phyloP scores from a whole-genome alignment of 2,329 filamentous ascomycete genomes.

The Colletotrichum paranaense region DNA sequence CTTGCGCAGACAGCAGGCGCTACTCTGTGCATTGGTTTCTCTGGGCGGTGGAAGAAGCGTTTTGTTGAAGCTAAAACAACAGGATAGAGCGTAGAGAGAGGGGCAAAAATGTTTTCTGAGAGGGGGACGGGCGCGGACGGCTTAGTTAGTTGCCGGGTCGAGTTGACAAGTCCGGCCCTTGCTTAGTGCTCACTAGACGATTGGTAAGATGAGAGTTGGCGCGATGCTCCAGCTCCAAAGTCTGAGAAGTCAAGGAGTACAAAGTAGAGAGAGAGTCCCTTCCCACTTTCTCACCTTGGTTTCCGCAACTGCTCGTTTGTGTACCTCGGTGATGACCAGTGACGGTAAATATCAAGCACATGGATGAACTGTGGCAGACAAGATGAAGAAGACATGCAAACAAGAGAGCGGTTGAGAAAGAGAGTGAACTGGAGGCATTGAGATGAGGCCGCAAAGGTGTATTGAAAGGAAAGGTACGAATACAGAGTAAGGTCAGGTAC shows the following conservation, averaged over 20 bases:
- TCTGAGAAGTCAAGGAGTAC: background rate
- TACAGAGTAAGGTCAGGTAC: no score
- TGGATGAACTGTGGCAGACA: background rate
- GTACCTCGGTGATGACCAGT: background rate
- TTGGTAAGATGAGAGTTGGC: conserved; percentile 1
- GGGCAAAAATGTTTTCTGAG: background rate
- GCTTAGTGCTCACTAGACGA: conserved; percentile 11
- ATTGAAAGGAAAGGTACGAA: no score
- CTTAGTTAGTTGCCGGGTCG: conserved; percentile 9
- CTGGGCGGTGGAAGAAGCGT: background rate
- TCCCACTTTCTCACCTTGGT: background rate
- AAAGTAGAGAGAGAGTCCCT: background rate
- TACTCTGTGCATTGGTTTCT: background rate
- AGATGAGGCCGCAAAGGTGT: background rate
- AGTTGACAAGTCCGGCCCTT: conserved; percentile 16
- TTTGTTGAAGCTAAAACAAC: background rate
- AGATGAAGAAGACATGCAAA: background rate
- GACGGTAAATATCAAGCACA: background rate
- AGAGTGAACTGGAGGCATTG: background rate
- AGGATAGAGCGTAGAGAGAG: background rate
- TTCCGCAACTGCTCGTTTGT: background rate
- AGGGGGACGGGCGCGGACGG: background rate
- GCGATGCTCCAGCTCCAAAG: background rate
- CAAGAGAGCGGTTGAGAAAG: background rate
- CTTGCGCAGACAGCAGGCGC: conserved; percentile 1